These are phyloP conservation scores for Clarireedia paspali DNA, from an alignment of 2,329 filamentous ascomycete species.

Conservation along the genomic window DNA sequence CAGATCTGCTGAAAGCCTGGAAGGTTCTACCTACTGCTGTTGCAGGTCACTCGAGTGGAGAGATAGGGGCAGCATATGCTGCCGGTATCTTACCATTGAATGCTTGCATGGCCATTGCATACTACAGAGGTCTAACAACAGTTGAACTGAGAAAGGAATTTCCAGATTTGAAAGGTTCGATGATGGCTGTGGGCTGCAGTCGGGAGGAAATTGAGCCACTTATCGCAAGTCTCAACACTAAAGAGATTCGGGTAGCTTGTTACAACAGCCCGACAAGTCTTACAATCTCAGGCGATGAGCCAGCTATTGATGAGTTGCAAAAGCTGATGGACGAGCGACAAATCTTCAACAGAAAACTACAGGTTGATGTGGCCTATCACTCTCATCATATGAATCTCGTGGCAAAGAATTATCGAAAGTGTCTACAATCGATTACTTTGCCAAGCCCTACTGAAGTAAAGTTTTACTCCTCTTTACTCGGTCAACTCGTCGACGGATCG, in stretches of 20 bases:
- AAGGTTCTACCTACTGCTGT: conserved; percentile 29
- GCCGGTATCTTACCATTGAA: conserved; percentile 17
- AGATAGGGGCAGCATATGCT: conserved; percentile 27
- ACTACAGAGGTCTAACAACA: conserved; percentile 23
- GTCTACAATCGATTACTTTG: not conserved
- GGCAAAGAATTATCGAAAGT: conserved; percentile 3
- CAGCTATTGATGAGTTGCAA: conserved; percentile 14
- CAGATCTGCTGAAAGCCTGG: conserved; percentile 32
- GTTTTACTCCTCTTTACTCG: conserved; percentile 38
- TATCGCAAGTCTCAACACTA: conserved; percentile 2
- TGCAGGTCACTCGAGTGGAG: conserved; percentile 27
- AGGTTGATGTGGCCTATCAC: conserved; percentile 9
- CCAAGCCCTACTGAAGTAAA: conserved; percentile 7
- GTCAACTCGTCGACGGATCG: conserved; percentile 13
- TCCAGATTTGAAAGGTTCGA: conserved; percentile 33
- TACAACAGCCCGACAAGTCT: conserved; percentile 21
- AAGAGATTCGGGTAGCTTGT: conserved; percentile 24
- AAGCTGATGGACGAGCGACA: conserved; percentile 15
- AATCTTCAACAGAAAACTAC: conserved; percentile 18
- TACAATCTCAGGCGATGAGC: conserved; percentile 20
- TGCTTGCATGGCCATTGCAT: conserved; percentile 23
- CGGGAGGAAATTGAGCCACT: conserved; percentile 17
- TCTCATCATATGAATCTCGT: conserved; percentile 9
- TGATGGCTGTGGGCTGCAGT: conserved; percentile 39
- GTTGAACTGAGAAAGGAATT: conserved; percentile 27